phyloP scores from a whole-genome alignment of 805 yeast genomes.

The Saturnispora serradocipensis region DNA sequence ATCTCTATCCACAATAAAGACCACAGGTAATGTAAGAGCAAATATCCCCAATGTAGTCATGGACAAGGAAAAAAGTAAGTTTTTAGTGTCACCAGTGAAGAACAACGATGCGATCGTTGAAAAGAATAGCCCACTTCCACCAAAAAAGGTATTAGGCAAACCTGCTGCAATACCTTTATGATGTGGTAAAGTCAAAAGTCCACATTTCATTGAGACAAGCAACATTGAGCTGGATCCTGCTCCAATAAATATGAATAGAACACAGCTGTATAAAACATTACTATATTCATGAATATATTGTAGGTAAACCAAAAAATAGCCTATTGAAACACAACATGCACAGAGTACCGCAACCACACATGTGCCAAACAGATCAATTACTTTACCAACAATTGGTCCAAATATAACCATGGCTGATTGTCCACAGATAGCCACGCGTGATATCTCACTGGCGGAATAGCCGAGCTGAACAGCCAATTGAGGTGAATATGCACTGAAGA shows the following conservation, averaged over 20 bases:
- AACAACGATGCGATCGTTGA: slow-evolving; percentile 45
- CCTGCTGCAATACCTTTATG: slow-evolving; percentile 68
- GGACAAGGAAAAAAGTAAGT: slow-evolving; percentile 40
- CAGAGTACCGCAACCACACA: slow-evolving; percentile 43
- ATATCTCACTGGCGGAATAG: slow-evolving; percentile 54
- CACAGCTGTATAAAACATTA: slow-evolving; percentile 33
- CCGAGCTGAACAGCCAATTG: slow-evolving; percentile 53
- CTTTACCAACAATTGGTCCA: slow-evolving; percentile 60
- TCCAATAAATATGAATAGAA: slow-evolving; percentile 50
- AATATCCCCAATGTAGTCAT: slow-evolving; percentile 34
- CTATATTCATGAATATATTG: slow-evolving; percentile 38
- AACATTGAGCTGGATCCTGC: slow-evolving; percentile 59
- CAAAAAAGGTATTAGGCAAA: slow-evolving; percentile 65
- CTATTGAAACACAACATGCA: slow-evolving; percentile 37
- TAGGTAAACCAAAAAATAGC: slow-evolving; percentile 46
- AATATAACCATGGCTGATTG: slow-evolving; percentile 52
- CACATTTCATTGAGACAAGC: slow-evolving; percentile 60
- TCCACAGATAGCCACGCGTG: slow-evolving; percentile 58
- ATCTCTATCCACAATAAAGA: slow-evolving; percentile 33
- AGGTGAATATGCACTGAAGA: slow-evolving; percentile 72
- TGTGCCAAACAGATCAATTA: slow-evolving; percentile 59
- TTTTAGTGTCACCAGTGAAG: slow-evolving; percentile 50
- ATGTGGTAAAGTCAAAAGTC: slow-evolving; percentile 60
- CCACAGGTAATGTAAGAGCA: slow-evolving; percentile 38
- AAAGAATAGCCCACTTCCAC: slow-evolving; percentile 61